Evolutionary conservation across 306 rosid species (phyloP), one percentile per base, ranked within the genome.

Genomic region (Herpetospermum pedunculosum): DNA sequence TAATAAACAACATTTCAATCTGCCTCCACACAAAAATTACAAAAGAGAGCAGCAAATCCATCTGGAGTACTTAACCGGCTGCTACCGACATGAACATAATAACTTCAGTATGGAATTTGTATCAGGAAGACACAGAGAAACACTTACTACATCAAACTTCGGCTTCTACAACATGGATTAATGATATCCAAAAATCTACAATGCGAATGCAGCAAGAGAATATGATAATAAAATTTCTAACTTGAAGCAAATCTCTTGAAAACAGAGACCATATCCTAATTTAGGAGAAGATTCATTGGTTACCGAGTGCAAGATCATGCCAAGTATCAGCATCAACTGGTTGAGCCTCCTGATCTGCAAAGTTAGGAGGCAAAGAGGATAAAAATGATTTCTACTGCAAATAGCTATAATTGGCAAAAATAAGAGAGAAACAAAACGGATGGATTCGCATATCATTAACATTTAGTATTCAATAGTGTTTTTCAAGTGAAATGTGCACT

Each of bases 221-320:
- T 57, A 12, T 10, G 37, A 30, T 14, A 15, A 30, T 32, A 29
- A 30, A 32, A 59, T 16, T 29, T 59, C 11, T 34, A 59, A 59
- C 16, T 32, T 16, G 41, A 59, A 32, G 40, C 29, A 35, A 63
- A 19, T 63, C 9, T 18, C 70, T 63, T 35, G 70, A 3, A 34
- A 63, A 63, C 47, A 19, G 26, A 37, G 26, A 37, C 48, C 3
- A 35, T n/a, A n/a, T 8, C 16, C 29, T 35, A 19, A 19, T 13
- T n/a, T 21, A 63, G 28, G 48, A 32, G 48, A 23, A 52, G 75
- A 57, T 28, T 71, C 79, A 84, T 58, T 62, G 80, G 59, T 76
- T 54, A 54, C 80, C 82, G 35, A 79, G 58, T 19, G 85, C 85
- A 79, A 85, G 84, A 78, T 85, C 89, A 74, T 85, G 84, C 89